A percentile compares a stretch with the other conserved stretches of the same genome.
Conservation (phyloP, 139 green algal species). For the Micromonas pusilla region DNA sequence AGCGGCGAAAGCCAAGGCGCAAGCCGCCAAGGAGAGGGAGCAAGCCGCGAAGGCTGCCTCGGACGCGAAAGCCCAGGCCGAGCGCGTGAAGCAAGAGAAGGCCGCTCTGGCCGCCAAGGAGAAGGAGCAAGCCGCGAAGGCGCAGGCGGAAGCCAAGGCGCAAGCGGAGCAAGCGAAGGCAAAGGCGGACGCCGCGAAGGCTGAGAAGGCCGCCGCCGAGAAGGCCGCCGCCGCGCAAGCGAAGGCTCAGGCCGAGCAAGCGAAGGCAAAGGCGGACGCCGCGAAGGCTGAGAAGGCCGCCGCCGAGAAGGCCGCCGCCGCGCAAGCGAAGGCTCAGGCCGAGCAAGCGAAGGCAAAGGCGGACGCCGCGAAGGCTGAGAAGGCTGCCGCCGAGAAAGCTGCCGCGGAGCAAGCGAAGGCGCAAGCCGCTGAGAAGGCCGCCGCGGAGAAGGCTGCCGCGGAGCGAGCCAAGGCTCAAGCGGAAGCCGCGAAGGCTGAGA, state of each 20-base stretch:
- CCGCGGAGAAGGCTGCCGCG: neutral
- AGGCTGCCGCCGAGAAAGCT: neutral
- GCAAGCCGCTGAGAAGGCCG: conserved; percentile 2
- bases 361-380: neutral
- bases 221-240: neutral
- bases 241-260: no score
- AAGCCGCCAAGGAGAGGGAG: neutral
- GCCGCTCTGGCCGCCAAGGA: neutral
- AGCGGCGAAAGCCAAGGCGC: neutral
- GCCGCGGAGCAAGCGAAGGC: neutral
- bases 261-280: neutral
- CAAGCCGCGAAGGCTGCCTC: neutral
- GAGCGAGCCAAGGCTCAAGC: neutral
- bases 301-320: neutral
- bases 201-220: neutral
- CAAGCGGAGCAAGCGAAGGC: neutral
- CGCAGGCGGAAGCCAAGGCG: neutral
- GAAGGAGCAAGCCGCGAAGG: neutral
- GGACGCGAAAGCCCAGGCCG: neutral
- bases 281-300: neutral
- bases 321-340: neutral
- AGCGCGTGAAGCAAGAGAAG: neutral
- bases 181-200: no score
- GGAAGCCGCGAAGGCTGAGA: neutral
- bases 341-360: neutral